phyloP scores from a whole-genome alignment of 2,329 filamentous ascomycete species.

The Stemphylium lycopersici region DNA sequence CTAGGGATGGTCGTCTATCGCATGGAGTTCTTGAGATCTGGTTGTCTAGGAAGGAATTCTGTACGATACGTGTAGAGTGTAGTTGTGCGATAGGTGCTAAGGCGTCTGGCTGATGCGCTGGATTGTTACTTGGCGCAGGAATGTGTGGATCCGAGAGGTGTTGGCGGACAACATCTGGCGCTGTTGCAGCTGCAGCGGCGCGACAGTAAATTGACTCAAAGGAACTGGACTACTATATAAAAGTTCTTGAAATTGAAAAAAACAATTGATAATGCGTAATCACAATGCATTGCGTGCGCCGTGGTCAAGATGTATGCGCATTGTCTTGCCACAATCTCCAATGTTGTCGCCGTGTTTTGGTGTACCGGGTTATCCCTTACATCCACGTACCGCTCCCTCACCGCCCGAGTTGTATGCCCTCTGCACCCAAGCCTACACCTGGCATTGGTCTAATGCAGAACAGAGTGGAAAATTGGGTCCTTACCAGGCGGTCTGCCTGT shows the following conservation, averaged over 20 bases:
- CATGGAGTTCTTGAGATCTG: conserved; percentile 38
- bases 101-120: conserved; percentile 33
- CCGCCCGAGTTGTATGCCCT: conserved; percentile 8
- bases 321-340: not conserved
- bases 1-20: conserved; percentile 33
- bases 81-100: conserved; percentile 26
- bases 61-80: conserved; percentile 39
- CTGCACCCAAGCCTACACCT: conserved; percentile 19
- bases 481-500: conserved; percentile 24
- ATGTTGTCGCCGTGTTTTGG: conserved; percentile 2
- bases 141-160: conserved; percentile 6
- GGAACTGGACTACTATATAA: conserved; percentile 30
- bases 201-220: conserved; percentile 15
- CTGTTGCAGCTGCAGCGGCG: conserved; percentile 13
- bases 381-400: conserved; percentile 21
- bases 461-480: conserved; percentile 25
- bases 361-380: conserved; percentile 18
- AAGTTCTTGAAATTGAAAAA: conserved; percentile 42
- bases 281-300: not conserved
- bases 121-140: conserved; percentile 36
- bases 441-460: conserved; percentile 22
- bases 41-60: conserved; percentile 34
- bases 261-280: conserved; percentile 34
- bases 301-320: not conserved
- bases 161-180: conserved; percentile 17